Base-by-base conservation (phyloP, 2,329 filamentous ascomycete genomes). In the Arthrobotrys sinensis region DNA sequence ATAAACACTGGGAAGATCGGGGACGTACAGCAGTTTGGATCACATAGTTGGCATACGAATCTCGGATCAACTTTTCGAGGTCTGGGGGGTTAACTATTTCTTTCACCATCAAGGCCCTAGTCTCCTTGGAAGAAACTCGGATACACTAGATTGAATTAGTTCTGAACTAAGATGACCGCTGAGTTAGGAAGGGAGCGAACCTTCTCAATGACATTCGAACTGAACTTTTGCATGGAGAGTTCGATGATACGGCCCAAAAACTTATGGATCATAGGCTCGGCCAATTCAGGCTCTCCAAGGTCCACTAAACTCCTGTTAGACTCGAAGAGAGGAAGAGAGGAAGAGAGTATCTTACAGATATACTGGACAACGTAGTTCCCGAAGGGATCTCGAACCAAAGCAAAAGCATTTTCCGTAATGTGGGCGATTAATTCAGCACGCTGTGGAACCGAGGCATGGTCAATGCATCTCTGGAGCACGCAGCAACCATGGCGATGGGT, bases 361-460 rank as follows among this genome's bases (percentile, higher is more conserved):
- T 99, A 99, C 86, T 99, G 96, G 63, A 99, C 92, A 63, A 99
- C 96, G 81, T 99, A 99, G 85, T 99, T 99, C 83, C 96, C 96
- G 82, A 97, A 99, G 0, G 96, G 95, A 84, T 99, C 96, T 84
- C 97, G 94, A 19, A 99, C 94, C 10, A 99, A 89, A 43, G 91
- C 87, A 81, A 93, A 92, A n/a, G 94, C 93, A 83, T 97, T 92
- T 68, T 91, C 88, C 0, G 94, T 97, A 84, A 99, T 98, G 83
- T 93, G 90, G 77, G 89, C 87, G 80, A 99, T 94, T 79, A 99
- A 88, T 86, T 92, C 92, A 76, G 91, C 88, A 86, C 97, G 97
- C 86, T 99, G 96, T 43, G 91, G 88, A 76, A 93, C 94, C 63
- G 93, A 93, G 38, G 96, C 95, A 84, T 99, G 96, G 82, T 99